Conservation (phyloP, 1,139 yeast genomes). For the Kodamaea ohmeri region DNA sequence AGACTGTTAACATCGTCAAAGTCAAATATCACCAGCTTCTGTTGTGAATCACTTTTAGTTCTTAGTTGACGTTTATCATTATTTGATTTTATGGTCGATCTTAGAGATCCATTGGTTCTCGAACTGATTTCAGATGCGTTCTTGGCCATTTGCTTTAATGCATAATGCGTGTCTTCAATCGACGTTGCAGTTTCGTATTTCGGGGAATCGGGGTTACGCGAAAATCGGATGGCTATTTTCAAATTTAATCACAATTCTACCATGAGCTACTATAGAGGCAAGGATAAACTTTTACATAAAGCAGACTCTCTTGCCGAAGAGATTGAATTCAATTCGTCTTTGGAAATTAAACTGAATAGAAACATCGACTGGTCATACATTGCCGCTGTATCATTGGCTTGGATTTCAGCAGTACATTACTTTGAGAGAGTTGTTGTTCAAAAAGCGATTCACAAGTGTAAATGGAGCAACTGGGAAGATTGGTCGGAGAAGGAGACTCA, state of each 20-base stretch:
- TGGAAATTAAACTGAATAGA: not conserved
- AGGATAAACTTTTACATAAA: constrained; percentile 4
- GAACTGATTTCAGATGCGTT: not conserved
- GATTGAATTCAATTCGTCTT: not conserved
- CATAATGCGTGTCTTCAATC: not conserved
- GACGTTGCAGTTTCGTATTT: no score
- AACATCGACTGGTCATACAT: constrained; percentile 9
- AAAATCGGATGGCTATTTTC: not conserved
- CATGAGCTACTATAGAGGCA: constrained; percentile 12
- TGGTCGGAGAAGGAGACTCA: constrained; percentile 30
- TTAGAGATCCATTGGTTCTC: not conserved
- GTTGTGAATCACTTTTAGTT: constrained; percentile 19
- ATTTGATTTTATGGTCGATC: not conserved
- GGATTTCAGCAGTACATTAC: constrained; percentile 50
- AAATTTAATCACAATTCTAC: not conserved
- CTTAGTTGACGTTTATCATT: constrained; percentile 21
- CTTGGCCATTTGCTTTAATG: constrained; percentile 1
- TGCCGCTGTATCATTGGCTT: constrained; percentile 3
- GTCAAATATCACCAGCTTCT: constrained; percentile 23
- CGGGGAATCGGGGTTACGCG: not conserved
- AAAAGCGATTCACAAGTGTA: constrained; percentile 48
- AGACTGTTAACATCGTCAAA: constrained; percentile 32
- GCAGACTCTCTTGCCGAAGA: not conserved
- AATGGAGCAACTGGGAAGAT: constrained; percentile 64
- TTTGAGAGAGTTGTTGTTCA: constrained; percentile 60